Conservation (phyloP, 257 asterid species). For the Prunella vulgaris region DNA sequence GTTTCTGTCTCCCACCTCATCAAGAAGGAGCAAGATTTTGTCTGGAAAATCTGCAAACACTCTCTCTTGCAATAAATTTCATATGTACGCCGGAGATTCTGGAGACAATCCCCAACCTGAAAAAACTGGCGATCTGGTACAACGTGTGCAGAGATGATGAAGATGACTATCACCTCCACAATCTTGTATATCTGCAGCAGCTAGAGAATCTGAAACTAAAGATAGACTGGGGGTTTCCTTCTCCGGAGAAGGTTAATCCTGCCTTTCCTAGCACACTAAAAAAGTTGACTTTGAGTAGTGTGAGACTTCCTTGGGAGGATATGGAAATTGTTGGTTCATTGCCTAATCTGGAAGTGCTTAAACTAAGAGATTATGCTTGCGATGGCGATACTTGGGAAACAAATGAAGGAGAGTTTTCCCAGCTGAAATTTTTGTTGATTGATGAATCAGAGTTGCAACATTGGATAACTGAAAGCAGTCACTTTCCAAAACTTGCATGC, state of each 20-base stretch:
- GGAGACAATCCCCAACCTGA: too few species aligned
- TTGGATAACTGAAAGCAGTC: not conserved
- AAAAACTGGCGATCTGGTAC: not conserved
- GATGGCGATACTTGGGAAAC: not conserved
- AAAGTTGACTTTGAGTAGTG: not conserved
- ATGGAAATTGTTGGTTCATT: not conserved
- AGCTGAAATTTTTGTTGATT: not conserved
- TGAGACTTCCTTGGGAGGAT: not conserved
- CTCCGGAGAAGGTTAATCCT: not conserved
- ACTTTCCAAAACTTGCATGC: not conserved
- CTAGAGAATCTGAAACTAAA: not conserved
- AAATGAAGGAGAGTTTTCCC: not conserved
- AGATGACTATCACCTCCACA: not conserved
- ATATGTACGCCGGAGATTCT: not conserved
- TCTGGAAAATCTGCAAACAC: too few species aligned
- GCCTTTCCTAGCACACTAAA: not conserved
- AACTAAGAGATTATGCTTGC: not conserved
- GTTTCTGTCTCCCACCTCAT: not conserved
- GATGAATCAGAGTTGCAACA: not conserved
- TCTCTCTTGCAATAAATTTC: not conserved
- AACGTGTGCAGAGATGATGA: too few species aligned
- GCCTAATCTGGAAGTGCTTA: conserved; percentile 1
- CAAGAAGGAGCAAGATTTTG: too few species aligned
- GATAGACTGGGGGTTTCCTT: not conserved
- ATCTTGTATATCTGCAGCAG: not conserved